phyloP scores from a whole-genome alignment of 345 rosid species.

The Hibiscus mutabilis region DNA sequence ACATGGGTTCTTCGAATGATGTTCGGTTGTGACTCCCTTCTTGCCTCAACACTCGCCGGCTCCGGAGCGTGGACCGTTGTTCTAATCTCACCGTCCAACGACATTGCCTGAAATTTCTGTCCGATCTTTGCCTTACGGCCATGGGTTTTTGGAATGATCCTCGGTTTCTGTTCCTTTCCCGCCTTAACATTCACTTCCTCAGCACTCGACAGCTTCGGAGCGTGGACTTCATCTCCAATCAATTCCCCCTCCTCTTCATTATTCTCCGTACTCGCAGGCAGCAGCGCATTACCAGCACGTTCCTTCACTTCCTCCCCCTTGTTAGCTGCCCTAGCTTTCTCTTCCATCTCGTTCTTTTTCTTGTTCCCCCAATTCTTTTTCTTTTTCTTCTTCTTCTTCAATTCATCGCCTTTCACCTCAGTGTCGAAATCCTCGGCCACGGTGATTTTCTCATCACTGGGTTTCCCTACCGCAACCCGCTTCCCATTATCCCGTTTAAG shows the following conservation, averaged over 20 bases:
- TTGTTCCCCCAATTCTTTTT: not conserved
- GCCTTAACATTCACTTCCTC: not conserved
- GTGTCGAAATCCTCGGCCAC: not conserved
- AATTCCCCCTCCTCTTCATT: conserved; percentile 1
- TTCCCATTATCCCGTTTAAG: not conserved
- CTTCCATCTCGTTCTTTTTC: not conserved
- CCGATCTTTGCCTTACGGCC: conserved; percentile 10
- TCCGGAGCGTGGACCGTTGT: not conserved
- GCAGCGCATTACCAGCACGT: not conserved
- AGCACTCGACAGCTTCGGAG: not conserved
- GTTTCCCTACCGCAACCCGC: not conserved
- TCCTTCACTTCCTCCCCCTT: not conserved
- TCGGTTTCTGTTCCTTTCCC: not conserved
- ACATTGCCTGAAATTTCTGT: not conserved
- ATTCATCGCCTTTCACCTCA: not conserved
- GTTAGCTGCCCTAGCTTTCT: conserved; percentile 2
- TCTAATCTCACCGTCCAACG: not conserved
- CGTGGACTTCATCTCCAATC: not conserved
- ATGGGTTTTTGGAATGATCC: not conserved
- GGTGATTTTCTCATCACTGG: not conserved
- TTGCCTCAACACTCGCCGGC: not conserved
- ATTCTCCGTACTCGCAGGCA: not conserved
- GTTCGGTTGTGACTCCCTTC: not conserved
- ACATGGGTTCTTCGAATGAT: not conserved
- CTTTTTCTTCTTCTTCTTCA: not conserved